Percentiles rank a stretch among this genome's conserved stretches.
Conservation (phyloP, 1,284 basidiomycete species). For the Moesziomyces parantarcticus region DNA sequence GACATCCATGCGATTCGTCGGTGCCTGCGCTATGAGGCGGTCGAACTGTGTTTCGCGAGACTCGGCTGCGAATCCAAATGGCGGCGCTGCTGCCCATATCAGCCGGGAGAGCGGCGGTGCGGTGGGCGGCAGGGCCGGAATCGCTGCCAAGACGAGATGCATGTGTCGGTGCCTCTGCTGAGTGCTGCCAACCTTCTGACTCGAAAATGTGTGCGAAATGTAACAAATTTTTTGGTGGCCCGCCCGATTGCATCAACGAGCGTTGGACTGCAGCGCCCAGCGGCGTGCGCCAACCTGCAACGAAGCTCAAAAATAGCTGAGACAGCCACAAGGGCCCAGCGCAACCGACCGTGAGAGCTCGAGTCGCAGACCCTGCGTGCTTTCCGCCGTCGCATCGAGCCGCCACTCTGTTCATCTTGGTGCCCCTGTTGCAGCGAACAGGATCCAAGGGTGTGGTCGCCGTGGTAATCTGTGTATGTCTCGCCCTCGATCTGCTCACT, state of each 20-base stretch:
- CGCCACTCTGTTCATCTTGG: too few relatives aligned
- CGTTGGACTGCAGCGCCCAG: neutral
- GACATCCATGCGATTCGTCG: neutral
- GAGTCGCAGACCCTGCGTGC: too few relatives aligned
- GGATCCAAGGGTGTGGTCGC: too few relatives aligned
- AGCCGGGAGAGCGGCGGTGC: too few relatives aligned
- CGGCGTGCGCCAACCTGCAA: neutral
- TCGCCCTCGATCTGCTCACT: too few relatives aligned
- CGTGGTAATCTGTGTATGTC: too few relatives aligned
- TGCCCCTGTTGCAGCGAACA: too few relatives aligned
- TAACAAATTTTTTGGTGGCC: neutral
- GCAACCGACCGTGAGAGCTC: too few relatives aligned
- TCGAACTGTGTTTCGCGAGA: neutral
- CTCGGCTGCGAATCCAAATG: neutral
- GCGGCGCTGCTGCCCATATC: too few relatives aligned
- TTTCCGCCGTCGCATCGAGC: too few relatives aligned
- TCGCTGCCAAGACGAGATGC: neutral
- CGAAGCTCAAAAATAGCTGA: neutral
- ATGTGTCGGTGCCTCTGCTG: neutral
- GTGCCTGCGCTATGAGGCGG: neutral
- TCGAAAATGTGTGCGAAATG: conserved; percentile 1
- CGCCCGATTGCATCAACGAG: neutral
- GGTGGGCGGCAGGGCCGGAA: too few relatives aligned
- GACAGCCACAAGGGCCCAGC: neutral
- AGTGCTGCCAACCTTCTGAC: conserved; percentile 3